Base-by-base conservation (phyloP, 305 asterid genomes). In the Fraxinus dipetala region DNA sequence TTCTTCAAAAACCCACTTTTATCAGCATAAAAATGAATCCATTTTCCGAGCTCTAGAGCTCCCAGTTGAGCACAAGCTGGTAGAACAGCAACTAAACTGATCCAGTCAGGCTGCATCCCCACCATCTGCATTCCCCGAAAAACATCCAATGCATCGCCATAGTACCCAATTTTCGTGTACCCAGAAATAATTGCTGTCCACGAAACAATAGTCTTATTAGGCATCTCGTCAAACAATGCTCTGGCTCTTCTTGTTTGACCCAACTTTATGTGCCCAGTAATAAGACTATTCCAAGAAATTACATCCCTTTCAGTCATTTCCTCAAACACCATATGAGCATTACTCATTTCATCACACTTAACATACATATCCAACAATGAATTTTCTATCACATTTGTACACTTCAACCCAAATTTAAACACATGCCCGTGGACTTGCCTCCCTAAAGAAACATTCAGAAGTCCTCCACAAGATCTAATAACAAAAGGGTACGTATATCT, bases 151-250 rank as follows among this genome's bases (percentile, higher is more conserved):
- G 99, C 98, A 34, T 93, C 95, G 4, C 86, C 80, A 72, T 86
- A 90, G 43, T 85, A 79, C 56, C 97, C 91, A 16, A 56, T 81
- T 87, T 81, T 92, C 4, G 93, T 84, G 83, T 91, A 93, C 80
- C 98, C 98, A 0, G 97, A 87, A 48, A 96, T 93, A 95, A 94
- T 92, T 2, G 90, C 77, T 0, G 98, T 96, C 98, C 98, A 96
- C 69, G 98, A 94, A 76, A 94, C 89, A 9, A 93, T 82, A 26
- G 78, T 91, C 85, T 85, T 92, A 13, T 88, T 67, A 0, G 94
- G 92, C 92, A 92, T 91, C 81, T 84, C 88, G 13, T 93, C 95
- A 79, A 96, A 94, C 11, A 96, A 79, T 0, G 85, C 78, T 86
- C 89, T 88, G 6, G 95, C 99, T 79, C 76, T 90, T 83, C 90